These are phyloP conservation scores for Colletotrichum sp. DNA, from an alignment of 2,329 filamentous ascomycete genomes.

Conservation along the genomic window DNA sequence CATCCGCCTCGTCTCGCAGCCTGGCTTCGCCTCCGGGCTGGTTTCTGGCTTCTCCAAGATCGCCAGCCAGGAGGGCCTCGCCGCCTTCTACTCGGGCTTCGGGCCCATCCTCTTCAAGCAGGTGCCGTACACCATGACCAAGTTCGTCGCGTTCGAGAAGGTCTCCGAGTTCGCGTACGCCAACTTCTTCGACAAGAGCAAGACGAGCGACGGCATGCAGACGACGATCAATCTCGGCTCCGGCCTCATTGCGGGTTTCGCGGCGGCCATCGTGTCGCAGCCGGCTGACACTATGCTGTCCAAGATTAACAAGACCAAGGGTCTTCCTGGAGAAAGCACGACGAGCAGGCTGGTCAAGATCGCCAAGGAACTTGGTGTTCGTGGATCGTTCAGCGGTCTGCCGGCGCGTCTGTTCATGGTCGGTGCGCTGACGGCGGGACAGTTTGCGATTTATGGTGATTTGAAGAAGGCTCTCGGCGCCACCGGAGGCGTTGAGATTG, in stretches of 20 bases:
- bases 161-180: constrained; percentile 75
- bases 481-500: constrained; percentile 76
- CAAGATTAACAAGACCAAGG: constrained; percentile 97
- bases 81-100: constrained; percentile 91
- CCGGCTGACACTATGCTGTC: constrained; percentile 92
- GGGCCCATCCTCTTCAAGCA: constrained; percentile 86
- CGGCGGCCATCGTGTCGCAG: constrained; percentile 85
- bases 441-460: constrained; percentile 89
- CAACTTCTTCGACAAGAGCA: constrained; percentile 71
- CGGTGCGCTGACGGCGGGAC: constrained; percentile 76
- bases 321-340: constrained; percentile 84
- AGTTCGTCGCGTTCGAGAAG: constrained; percentile 95
- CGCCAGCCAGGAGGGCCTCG: constrained; percentile 79
- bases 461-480: constrained; percentile 67
- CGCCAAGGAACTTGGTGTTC: constrained; percentile 80
- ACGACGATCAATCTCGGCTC: constrained; percentile 78
- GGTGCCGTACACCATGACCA: constrained; percentile 93
- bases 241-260: constrained; percentile 69
- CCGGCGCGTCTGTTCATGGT: constrained; percentile 71
- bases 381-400: constrained; percentile 80
- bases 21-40: constrained; percentile 82
- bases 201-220: constrained; percentile 70
- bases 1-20: constrained; percentile 90
- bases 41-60: constrained; percentile 84
- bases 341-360: constrained; percentile 85